Evolutionary conservation across 1,284 basidiomycete genomes (phyloP).

Genomic region (Lentinula novae-zelandiae): DNA sequence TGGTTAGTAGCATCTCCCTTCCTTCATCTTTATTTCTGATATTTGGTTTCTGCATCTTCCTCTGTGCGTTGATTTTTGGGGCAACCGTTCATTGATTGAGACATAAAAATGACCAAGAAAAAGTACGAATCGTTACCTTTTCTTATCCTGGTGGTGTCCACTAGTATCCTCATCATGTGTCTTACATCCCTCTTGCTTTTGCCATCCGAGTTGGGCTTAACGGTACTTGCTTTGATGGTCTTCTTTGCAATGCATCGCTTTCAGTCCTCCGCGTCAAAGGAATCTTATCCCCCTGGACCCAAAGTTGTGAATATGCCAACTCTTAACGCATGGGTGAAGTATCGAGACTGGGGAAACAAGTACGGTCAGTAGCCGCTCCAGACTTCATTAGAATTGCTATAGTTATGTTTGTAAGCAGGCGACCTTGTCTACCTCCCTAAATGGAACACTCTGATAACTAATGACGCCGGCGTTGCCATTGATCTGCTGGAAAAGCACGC

Average conservation of each 20-base stretch:
- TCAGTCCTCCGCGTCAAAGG: not conserved
- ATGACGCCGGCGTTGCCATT: not conserved
- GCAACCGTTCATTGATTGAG: not conserved
- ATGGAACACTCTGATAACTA: not conserved
- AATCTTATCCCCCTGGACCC: not conserved
- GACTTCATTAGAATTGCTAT: not conserved
- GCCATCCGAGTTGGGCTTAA: not conserved
- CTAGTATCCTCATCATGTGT: not conserved
- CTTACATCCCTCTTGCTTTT: not conserved
- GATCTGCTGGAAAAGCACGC: constrained; percentile 5
- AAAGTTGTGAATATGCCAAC: not conserved
- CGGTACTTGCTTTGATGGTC: not conserved
- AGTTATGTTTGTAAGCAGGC: not conserved
- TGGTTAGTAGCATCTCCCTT: not conserved
- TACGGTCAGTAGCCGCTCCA: not conserved
- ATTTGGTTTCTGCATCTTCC: not conserved
- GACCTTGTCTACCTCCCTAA: not conserved
- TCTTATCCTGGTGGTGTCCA: not conserved
- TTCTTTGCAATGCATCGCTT: not conserved
- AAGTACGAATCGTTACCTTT: not conserved
- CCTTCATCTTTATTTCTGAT: no score
- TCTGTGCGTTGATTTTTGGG: not conserved
- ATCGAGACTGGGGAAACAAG: not conserved
- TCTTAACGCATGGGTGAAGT: not conserved
- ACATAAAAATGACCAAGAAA: not conserved